Evolutionary conservation across 306 rosid genomes (phyloP).

Genomic region (Rosa persica): DNA sequence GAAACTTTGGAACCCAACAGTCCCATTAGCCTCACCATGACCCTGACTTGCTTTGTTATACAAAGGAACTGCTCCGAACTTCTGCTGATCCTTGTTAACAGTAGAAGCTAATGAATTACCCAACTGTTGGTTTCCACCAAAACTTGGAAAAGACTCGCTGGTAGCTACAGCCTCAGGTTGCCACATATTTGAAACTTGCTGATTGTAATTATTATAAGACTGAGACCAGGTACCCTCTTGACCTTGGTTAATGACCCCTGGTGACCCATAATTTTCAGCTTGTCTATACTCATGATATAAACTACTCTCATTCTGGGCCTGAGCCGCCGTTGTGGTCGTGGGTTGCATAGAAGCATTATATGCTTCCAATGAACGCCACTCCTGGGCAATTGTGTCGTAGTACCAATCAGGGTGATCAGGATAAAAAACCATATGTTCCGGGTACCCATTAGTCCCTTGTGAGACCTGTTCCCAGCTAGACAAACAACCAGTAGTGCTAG

Average conservation of each 20-base stretch:
- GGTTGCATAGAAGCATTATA: constrained; percentile 48
- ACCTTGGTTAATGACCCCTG: constrained; percentile 38
- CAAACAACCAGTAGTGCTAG: constrained; percentile 46
- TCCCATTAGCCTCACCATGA: constrained; percentile 49
- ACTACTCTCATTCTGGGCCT: constrained; percentile 31
- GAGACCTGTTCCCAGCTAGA: constrained; percentile 53
- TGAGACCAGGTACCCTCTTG: constrained; percentile 51
- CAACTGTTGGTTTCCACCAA: constrained; percentile 48
- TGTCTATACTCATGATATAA: constrained; percentile 39
- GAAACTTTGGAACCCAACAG: constrained; percentile 44
- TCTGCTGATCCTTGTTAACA: constrained; percentile 46
- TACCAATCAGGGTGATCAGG: constrained; percentile 85
- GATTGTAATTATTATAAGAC: constrained; percentile 36
- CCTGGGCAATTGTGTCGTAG: constrained; percentile 64
- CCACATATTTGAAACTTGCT: constrained; percentile 45
- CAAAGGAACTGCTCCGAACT: constrained; percentile 47
- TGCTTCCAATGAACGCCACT: constrained; percentile 67
- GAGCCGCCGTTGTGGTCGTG: constrained; percentile 23
- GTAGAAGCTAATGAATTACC: constrained; percentile 47
- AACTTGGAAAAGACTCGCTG: constrained; percentile 30
- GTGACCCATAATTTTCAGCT: constrained; percentile 40
- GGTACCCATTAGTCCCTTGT: constrained; percentile 62
- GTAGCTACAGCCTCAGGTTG: constrained; percentile 30
- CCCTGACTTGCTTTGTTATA: constrained; percentile 47
- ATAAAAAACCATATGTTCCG: constrained; percentile 75